Base-by-base conservation (phyloP, 148 eudicot genomes). In the Talinum fruticosum region DNA sequence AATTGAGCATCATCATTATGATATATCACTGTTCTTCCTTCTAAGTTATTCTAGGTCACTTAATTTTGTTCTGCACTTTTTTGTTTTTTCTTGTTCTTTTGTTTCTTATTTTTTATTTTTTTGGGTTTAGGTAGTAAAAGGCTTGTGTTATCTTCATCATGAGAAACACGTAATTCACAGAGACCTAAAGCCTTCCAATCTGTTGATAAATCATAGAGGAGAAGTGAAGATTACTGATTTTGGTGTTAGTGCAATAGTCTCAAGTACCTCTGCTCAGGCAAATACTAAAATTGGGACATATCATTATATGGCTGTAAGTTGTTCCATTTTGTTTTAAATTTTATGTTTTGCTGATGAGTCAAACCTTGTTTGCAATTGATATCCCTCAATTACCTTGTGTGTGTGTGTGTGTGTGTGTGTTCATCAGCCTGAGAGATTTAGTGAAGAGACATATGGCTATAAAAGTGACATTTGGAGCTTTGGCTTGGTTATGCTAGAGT, bases 381-480 rank as follows among this genome's bases (percentile, higher is more conserved):
- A 30, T 72, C 28, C 21, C 45, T 29, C 2, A 72, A 37, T 37
- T 53, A 26, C n/a, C n/a, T n/a, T 53, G 51, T 38, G 65, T 51
- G 36, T 23, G 34, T n/a, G 23, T 79, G 34, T 53, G 51, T 38
- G 65, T 51, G 36, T 23, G 34, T n/a, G 23, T 79, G 62, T 16
- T 49, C n/a, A 74, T 71, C 78, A 96, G 99, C 99, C 99, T n/a
- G 99, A 96, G 86, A 93, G 99, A 80, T 91, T 96, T 73, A 87
- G 66, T 77, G 99, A 87, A 81, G 87, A 80, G 53, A 78, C 49
- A 35, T 90, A 96, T 80, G 88, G 87, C 57, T 84, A 86, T 68
- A 88, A 83, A 82, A 96, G 99, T 73, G 99, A 96, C 80, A 93
- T 96, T 68, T 96, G 99, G 99, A 96, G 99, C 85, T 89, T 96